A percentile compares a stretch with the other conserved stretches of the same genome.
These are phyloP conservation scores for Wickerhamomyces tratensis DNA, from an alignment of 805 yeast genomes.

Conservation along the genomic window DNA sequence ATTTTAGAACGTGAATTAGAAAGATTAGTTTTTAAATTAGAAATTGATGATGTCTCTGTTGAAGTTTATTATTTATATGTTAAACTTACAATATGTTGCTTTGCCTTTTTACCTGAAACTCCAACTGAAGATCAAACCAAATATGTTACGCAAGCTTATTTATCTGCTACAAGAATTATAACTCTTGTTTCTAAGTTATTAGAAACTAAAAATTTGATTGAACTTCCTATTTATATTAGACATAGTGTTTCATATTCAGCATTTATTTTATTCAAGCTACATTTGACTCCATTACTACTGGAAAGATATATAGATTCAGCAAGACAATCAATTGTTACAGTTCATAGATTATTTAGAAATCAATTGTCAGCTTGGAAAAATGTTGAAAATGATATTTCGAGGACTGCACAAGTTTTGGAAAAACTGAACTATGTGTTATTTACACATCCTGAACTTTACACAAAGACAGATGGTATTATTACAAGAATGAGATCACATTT, in stretches of 20 bases:
- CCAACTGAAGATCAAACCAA: slow-evolving; percentile 80
- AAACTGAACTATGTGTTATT: slow-evolving; percentile 79
- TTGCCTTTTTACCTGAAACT: slow-evolving; percentile 86
- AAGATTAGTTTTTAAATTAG: slow-evolving; percentile 53
- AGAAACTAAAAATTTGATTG: slow-evolving; percentile 62
- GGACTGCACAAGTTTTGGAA: slow-evolving; percentile 87
- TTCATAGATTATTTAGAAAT: slow-evolving; percentile 78
- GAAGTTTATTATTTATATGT: slow-evolving; percentile 76
- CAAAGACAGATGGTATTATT: slow-evolving; percentile 65
- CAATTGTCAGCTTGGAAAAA: slow-evolving; percentile 83
- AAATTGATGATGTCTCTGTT: slow-evolving; percentile 56
- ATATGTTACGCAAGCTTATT: slow-evolving; percentile 73
- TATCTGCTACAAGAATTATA: slow-evolving; percentile 71
- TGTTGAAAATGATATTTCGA: slow-evolving; percentile 79
- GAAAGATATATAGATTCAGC: slow-evolving; percentile 73
- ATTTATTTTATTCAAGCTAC: slow-evolving; percentile 68
- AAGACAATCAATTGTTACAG: slow-evolving; percentile 87
- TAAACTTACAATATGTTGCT: slow-evolving; percentile 73
- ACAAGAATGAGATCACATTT: slow-evolving; percentile 86
- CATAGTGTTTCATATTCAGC: slow-evolving; percentile 82
- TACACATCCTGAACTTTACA: slow-evolving; percentile 78
- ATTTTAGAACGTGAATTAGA: slow-evolving; percentile 73
- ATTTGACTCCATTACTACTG: slow-evolving; percentile 62
- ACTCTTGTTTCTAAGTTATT: slow-evolving; percentile 68
- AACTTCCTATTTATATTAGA: slow-evolving; percentile 77